Evolutionary conservation across 805 yeast genomes (phyloP), one percentile per base, ranked within the genome.

Genomic region (Candida tibetensis): DNA sequence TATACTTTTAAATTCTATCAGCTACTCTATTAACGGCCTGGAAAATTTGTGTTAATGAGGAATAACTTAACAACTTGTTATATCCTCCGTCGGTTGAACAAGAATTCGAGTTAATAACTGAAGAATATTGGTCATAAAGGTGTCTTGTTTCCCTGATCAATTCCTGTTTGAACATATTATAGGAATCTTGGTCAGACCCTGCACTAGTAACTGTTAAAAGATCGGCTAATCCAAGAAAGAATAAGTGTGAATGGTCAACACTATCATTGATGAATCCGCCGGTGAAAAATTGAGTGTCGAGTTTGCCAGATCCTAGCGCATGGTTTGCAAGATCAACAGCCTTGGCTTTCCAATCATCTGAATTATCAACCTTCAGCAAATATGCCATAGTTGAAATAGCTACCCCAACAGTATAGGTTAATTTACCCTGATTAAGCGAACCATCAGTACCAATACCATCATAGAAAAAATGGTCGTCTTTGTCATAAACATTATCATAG

Each of bases 371-470:
- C 12, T 21, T 13, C 6, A 35, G 21, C 15, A 57, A 41, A 32
- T 49, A 53, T 2, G 47, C 47, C 14, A 54, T 45, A 2, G 59
- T 44, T 4, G 58, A 52, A 28, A 58, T 47, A 6, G 55, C 47
- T 10, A 47, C 46, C 7, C 58, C 58, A 17, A 49, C 51, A 10
- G 57, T 55, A 40, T 60, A 60, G 2, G 64, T 45, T 21, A 60
- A 44, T 40, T 58, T 57, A 1, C 65, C 65, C 21, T 40, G 41
- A 36, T 60, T 55, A 10, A 53, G 34, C 30, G 38, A 45, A 15
- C 49, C 43, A 17, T 40, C 28, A 17, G 40, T 39, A 33, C 42
- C 34, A 21, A 28, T 30, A n/a, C 60, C 60, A 40, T 57, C 62
- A 37, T 49, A 54, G 21, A 57, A 47, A 4, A 54, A 47, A n/a